Base-by-base conservation (phyloP, 345 rosid species). In the Pistacia integerrima region DNA sequence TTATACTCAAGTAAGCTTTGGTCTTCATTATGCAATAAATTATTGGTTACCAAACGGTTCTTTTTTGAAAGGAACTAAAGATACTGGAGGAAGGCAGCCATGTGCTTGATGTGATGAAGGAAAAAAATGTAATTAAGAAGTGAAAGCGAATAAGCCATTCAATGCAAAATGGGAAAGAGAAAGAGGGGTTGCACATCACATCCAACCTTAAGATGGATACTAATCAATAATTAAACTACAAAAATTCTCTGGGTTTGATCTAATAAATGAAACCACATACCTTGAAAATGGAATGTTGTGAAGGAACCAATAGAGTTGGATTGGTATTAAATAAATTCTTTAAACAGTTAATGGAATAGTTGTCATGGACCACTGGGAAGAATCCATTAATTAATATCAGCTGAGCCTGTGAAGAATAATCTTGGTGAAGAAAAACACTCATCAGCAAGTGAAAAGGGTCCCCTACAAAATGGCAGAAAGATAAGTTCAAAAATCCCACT, bases 261-360 rank as follows among this genome's bases (percentile, higher is more conserved):
- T 56, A 46, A 59, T 58, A 58, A 77, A 62, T 20, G 20, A 17
- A 46, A 11, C 61, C 61, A 28, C 20, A 60, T 17, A 28, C 68
- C 16, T 51, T 54, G 30, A 25, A 64, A 54, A 72, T 38, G 77
- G 82, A 78, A 85, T 80, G 84, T 75, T 71, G 58, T 38, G 70
- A 77, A 74, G 76, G 81, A 77, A 84, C 81, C 76, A 75, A 72
- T 52, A 36, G 25, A 30, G 71, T 36, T 66, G 66, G 74, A 60
- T 8, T 52, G 72, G 64, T 18, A 67, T 12, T 64, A 68, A 72
- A 48, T 67, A 13, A 48, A 52, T 52, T 51, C 18, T 59, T 65
- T 63, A 44, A 58, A 20, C 57, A 75, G 25, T 76, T 17, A 74
- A 64, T 58, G 12, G 33, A 25, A 44, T 22, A 49, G 73, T 67